A percentile compares a stretch with the other conserved stretches of the same genome.
These are phyloP conservation scores for Mycena albidolilacea DNA, from an alignment of 768 basidiomycete genomes.

Conservation along the genomic window DNA sequence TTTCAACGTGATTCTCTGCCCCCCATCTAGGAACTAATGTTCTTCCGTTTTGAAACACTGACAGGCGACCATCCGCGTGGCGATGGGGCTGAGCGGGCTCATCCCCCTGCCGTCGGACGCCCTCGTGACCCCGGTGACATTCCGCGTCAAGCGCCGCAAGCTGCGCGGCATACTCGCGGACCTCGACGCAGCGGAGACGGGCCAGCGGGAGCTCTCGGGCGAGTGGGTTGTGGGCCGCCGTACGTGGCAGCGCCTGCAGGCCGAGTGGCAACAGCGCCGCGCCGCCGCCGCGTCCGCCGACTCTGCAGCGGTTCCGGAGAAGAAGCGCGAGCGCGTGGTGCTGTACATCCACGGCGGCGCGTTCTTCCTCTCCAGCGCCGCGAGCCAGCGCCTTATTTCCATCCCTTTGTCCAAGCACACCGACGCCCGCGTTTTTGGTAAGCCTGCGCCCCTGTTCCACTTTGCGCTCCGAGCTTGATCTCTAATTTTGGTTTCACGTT, in stretches of 20 bases:
- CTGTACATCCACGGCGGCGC: constrained; percentile 91
- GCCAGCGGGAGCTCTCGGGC: constrained; percentile 85
- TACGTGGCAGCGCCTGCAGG: constrained; percentile 90
- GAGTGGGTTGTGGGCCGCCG: constrained; percentile 98
- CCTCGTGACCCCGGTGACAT: constrained; percentile 94
- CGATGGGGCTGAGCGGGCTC: constrained; percentile 86
- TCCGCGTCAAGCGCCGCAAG: constrained; percentile 79
- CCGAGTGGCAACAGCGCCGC: constrained; percentile 76
- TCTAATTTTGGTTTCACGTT: not conserved
- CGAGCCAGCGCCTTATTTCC: constrained; percentile 91
- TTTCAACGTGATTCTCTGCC: constrained; percentile 28
- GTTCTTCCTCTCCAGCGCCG: constrained; percentile 90
- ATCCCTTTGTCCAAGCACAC: constrained; percentile 92
- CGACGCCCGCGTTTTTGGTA: constrained; percentile 88
- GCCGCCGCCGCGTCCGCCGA: constrained; percentile 44
- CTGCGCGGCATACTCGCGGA: constrained; percentile 86
- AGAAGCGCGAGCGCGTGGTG: constrained; percentile 83
- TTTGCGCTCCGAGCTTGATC: constrained; percentile 13
- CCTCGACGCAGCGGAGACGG: constrained; percentile 83
- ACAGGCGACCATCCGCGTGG: constrained; percentile 65
- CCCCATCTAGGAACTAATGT: constrained; percentile 15
- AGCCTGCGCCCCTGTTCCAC: not conserved
- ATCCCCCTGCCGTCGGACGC: constrained; percentile 94
- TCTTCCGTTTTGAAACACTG: not conserved
- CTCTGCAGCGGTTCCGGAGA: constrained; percentile 45